Evolutionary conservation across 495 filamentous ascomycete species (phyloP).

Genomic region (Hypoxylon perforatum): DNA sequence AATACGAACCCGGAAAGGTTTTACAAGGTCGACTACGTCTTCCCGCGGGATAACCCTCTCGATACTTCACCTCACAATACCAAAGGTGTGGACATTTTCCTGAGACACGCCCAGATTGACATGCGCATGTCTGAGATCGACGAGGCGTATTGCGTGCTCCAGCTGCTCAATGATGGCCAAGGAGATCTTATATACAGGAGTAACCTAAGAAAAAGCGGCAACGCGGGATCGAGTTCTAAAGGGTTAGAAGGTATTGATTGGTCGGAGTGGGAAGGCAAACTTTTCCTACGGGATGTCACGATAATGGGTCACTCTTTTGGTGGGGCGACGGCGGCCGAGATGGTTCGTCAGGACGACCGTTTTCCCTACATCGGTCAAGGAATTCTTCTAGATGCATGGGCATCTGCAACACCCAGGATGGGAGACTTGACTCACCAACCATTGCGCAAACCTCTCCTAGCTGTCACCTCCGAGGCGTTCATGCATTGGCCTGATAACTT

Average conservation of each 20-base stretch:
- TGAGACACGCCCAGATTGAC: constrained; percentile 67
- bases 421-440: constrained; percentile 49
- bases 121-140: constrained; percentile 73
- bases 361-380: constrained; percentile 66
- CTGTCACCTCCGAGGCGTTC: constrained; percentile 70
- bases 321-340: constrained; percentile 69
- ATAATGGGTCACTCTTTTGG: constrained; percentile 76
- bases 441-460: constrained; percentile 62
- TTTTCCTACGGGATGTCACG: constrained; percentile 65
- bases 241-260: constrained; percentile 52
- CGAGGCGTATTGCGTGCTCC: constrained; percentile 64
- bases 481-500: constrained; percentile 71
- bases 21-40: constrained; percentile 58
- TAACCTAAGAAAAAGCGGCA: constrained; percentile 62
- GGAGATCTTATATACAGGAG: constrained; percentile 51
- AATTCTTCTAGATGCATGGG: constrained; percentile 70
- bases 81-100: constrained; percentile 48
- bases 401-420: constrained; percentile 53
- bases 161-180: constrained; percentile 63
- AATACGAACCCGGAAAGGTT: constrained; percentile 27
- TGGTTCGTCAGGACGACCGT: constrained; percentile 60
- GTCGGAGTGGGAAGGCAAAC: constrained; percentile 50
- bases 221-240: constrained; percentile 61
- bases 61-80: constrained; percentile 52
- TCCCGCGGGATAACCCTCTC: constrained; percentile 54